Evolutionary conservation across 2,329 filamentous ascomycete genomes (phyloP), one percentile per base, ranked within the genome.

Genomic region (Neonectria ditissima): DNA sequence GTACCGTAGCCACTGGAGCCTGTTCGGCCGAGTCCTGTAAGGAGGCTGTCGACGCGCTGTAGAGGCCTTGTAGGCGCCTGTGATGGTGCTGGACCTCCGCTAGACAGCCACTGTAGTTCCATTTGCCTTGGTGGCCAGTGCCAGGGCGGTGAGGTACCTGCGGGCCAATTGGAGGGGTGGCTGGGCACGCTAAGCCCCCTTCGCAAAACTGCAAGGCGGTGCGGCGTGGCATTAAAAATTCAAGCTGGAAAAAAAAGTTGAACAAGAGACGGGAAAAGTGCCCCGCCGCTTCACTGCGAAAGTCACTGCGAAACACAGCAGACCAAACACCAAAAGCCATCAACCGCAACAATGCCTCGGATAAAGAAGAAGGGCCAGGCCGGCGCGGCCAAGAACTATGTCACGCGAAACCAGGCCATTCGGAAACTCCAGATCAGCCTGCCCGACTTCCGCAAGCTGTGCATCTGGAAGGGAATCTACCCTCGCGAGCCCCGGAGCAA

Each of bases 401-500:
- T 99, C 74, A 99, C 96, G 62, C 89, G 96, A 80, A 97, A 95
- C 44, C 94, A 97, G 84, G 96, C 96, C 48, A 93, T 99, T 74
- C 93, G 94, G 80, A 99, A 98, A 84, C 90, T 99, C 67, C 96
- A 99, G 82, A 92, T 99, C 81, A 97, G 92, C 76, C 89, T 99
- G 60, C 94, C 94, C 71, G 96, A 99, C 82, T 99, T 99, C 83
- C 91, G 96, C 82, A 92, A 97, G 83, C 87, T 99, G 78, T 99
- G 96, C 84, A 99, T 99, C 80, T 99, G 97, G 91, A 98, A 98
- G 85, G 96, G 94, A 74, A 98, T 99, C 79, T 99, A 97, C 82
- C 96, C 96, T 70, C 92, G 96, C 76, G 96, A 99, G 84, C 96
- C 96, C 68, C 89, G 96, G 77, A 97, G 92, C 84, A 95, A 94